Base-by-base conservation (phyloP, 1,284 basidiomycete species). In the Lignosus rhinocerotis region DNA sequence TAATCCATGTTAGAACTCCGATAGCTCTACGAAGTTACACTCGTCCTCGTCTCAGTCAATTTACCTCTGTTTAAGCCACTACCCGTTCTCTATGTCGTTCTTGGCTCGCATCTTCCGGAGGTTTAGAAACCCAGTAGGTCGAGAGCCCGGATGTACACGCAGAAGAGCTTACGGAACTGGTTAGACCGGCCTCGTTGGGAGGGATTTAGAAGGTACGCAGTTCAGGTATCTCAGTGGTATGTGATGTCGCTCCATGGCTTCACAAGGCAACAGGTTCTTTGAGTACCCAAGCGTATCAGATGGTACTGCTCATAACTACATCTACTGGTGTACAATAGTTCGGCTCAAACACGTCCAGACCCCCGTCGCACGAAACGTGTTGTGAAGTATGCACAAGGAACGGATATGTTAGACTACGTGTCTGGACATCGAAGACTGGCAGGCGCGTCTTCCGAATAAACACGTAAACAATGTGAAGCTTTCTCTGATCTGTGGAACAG, bases 371-470 rank as follows among this genome's bases (percentile, higher is more conserved):
- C 70, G 16, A 72, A 70, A 53, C 68, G 72, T 7, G 66, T 73
- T 6, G 72, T 73, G n/a, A 70, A 72, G 62, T 73, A 73, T 54
- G 59, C 60, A 12, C 52, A 59, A 7, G 70, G 68, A 2, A 56
- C 55, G 11, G 69, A 72, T 30, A 71, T 71, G 67, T 65, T 66
- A 62, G 65, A 68, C 5, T 72, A 70, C 47, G 59, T 70, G 17
- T 61, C 67, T 8, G 69, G 69, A 2, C 52, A 63, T 11, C 65
- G 62, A 43, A 53, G 69, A 25, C 53, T 73, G 19, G 60, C 72
- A 47, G 68, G 72, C 69, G 47, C 44, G 66, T 50, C 8, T 31
- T n/a, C 16, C n/a, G 1, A 48, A 7, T 32, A 11, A 19, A 10
- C 47, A 31, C 39, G 4, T 6, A 10, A 12, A 17, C 33, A 0